phyloP scores from a whole-genome alignment of 345 rosid species.

The Corchorus capsularis region DNA sequence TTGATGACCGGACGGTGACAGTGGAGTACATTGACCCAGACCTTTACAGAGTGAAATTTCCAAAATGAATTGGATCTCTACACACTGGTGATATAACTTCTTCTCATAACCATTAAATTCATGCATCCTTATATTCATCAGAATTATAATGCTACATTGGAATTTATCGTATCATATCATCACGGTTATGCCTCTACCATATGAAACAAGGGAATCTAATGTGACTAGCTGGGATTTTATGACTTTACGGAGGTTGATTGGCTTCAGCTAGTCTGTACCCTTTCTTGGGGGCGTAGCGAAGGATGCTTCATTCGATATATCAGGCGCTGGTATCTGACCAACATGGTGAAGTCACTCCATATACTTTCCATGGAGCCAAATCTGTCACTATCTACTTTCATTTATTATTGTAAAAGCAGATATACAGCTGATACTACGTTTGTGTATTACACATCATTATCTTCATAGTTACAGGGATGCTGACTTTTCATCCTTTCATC shows the following conservation, averaged over 20 bases:
- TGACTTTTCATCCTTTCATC: neutral
- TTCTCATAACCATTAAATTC: neutral
- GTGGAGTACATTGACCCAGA: slow-evolving; percentile 66
- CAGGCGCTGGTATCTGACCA: neutral
- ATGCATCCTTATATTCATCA: neutral
- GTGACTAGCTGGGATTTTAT: neutral
- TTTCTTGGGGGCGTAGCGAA: neutral
- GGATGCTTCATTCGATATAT: neutral
- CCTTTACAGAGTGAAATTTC: slow-evolving; percentile 53
- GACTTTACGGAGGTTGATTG: neutral
- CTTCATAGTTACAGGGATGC: neutral
- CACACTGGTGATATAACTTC: neutral
- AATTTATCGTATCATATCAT: neutral
- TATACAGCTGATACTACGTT: neutral
- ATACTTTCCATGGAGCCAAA: too few species aligned
- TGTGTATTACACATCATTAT: neutral
- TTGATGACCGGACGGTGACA: slow-evolving; percentile 50
- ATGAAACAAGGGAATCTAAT: neutral
- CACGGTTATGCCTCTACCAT: slow-evolving; percentile 8
- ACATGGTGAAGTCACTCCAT: neutral
- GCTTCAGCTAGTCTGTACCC: neutral
- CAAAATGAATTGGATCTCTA: slow-evolving; percentile 23
- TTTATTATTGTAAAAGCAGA: neutral
- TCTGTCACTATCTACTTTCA: neutral
- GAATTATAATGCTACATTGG: neutral